Evolutionary conservation across 164 flowering plant species (phyloP).

Genomic region (Nelumbo lutea): DNA sequence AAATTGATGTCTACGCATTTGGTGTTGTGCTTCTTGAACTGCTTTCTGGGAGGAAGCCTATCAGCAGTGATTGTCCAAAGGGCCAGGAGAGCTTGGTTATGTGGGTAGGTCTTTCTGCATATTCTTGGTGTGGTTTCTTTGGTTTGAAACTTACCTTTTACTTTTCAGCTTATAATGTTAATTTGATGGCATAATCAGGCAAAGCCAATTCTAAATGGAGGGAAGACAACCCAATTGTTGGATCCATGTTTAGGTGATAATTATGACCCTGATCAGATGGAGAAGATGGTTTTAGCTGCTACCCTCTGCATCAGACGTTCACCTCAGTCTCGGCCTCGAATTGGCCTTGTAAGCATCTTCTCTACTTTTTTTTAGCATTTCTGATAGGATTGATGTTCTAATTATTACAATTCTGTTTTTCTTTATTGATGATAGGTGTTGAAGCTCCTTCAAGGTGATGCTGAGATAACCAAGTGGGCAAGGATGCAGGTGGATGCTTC

Average conservation of each 20-base stretch:
- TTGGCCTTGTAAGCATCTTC: slow-evolving; percentile 52
- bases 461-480: slow-evolving; percentile 66
- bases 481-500: slow-evolving; percentile 45
- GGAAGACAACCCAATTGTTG: slow-evolving; percentile 48
- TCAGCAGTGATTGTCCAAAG: slow-evolving; percentile 61
- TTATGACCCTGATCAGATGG: slow-evolving; percentile 57
- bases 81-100: slow-evolving; percentile 92
- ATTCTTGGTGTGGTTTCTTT: not conserved
- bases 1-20: slow-evolving; percentile 88
- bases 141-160: slow-evolving; percentile 7
- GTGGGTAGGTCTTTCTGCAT: slow-evolving; percentile 63
- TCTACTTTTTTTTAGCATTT: not conserved
- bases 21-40: slow-evolving; percentile 99
- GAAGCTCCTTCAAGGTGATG: slow-evolving; percentile 88
- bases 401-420: not conserved
- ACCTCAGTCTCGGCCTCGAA: slow-evolving; percentile 73
- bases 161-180: not conserved
- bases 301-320: slow-evolving; percentile 68
- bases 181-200: slow-evolving; percentile 44
- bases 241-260: slow-evolving; percentile 57
- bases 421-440: slow-evolving; percentile 39
- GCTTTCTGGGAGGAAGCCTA: slow-evolving; percentile 90
- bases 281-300: slow-evolving; percentile 77
- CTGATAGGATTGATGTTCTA: not conserved
- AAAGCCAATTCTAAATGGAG: slow-evolving; percentile 55